Conservation (phyloP, 192 early-diverging fungal species). For the Backusella morwellensis region DNA sequence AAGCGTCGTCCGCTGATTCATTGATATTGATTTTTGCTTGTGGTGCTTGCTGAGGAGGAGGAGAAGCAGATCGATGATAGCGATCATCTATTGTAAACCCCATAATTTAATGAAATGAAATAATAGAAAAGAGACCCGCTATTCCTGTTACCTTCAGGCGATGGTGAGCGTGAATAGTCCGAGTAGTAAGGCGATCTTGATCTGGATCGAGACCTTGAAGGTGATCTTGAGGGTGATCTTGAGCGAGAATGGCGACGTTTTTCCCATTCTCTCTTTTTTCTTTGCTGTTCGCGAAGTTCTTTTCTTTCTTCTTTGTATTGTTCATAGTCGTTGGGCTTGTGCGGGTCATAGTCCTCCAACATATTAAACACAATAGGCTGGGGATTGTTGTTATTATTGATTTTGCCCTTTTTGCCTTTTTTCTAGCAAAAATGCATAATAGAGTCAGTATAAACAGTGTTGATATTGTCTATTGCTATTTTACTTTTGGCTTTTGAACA, state of each 20-base stretch:
- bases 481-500: conserved; percentile 35
- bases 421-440: conserved; percentile 6
- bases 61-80: neutral
- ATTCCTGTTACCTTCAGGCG: neutral
- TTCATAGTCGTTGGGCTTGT: conserved; percentile 72
- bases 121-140: no score
- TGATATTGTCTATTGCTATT: neutral
- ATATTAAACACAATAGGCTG: conserved; percentile 37
- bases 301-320: conserved; percentile 61
- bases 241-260: conserved; percentile 16
- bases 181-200: conserved; percentile 18
- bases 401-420: conserved; percentile 25
- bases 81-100: neutral
- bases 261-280: conserved; percentile 21
- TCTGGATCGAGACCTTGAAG: conserved; percentile 23
- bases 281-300: conserved; percentile 40
- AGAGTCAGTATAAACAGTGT: neutral
- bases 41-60: neutral
- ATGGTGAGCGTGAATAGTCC: neutral
- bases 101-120: neutral
- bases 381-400: conserved; percentile 23
- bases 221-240: conserved; percentile 25
- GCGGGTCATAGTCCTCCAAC: conserved; percentile 64
- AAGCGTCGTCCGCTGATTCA: conserved; percentile 69
- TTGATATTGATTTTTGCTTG: conserved; percentile 38